Evolutionary conservation across 176 grass and related monocot species (phyloP), one percentile per base, ranked within the genome.

Genomic region (Cenchrus fungigraminus): DNA sequence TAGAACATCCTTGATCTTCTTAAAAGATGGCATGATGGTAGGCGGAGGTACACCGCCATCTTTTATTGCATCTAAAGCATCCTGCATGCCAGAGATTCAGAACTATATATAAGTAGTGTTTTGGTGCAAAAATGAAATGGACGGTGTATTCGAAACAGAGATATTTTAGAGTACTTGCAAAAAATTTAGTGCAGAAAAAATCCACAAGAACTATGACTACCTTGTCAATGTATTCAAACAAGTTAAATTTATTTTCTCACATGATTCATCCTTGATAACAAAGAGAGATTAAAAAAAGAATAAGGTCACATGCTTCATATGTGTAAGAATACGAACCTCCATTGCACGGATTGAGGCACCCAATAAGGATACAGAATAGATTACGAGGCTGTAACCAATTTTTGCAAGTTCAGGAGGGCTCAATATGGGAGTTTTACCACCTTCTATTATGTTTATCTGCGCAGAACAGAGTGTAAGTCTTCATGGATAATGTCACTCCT

Each of bases 361-460:
- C 80, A 98, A 83, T 83, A 98, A 87, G 54, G 96, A 98, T 58
- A 95, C 70, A 25, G 96, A 93, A 68, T 98, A 98, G 52, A 85
- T 81, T 28, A 94, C 77, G 74, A 98, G 72, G 58, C 84, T 98
- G 68, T 94, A 98, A 77, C 96, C 96, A 83, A 98, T 81, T 69
- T 90, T 81, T 64, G 83, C 87, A 80, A 95, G 85, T 87, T 95
- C 96, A 76, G 84, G 81, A 54, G 93, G 95, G 77, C 65, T 93
- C 76, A 95, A 40, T 87, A 95, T 94, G 56, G 96, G 93, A 79
- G 91, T 98, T 85, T 94, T 98, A 43, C 96, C 96, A 86, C 96
- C 93, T 95, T 98, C 96, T 80, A 98, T 80, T 89, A 98, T 98
- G 84, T 98, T 98, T 75, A 89, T 91, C 96, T 98, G 70, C 37